Percentiles rank a stretch among this genome's conserved stretches.
phyloP scores from a whole-genome alignment of 257 asterid genomes.

The Ajuga chamaepitys region DNA sequence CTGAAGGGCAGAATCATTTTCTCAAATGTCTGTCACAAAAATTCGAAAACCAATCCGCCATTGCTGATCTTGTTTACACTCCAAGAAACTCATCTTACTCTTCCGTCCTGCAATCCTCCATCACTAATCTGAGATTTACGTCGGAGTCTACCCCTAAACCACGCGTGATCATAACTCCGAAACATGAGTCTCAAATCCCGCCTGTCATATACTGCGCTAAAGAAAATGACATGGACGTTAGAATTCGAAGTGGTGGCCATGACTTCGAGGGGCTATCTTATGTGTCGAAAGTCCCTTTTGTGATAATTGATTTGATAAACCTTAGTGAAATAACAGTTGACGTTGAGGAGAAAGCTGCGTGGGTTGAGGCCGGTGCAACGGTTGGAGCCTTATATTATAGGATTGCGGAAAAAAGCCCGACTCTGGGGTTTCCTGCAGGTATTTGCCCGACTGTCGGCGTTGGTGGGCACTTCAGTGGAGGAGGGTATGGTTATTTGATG shows the following conservation, averaged over 20 bases:
- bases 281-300: background rate
- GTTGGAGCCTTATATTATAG: background rate
- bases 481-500: background rate
- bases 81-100: background rate
- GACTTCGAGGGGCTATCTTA: slow-evolving; percentile 11
- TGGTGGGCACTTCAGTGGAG: slow-evolving; percentile 13
- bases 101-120: background rate
- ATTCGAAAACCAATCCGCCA: background rate
- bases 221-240: background rate
- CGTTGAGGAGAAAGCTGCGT: background rate
- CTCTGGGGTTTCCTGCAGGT: background rate
- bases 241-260: slow-evolving; percentile 12
- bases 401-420: background rate
- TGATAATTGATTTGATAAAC: slow-evolving; percentile 12
- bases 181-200: background rate
- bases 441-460: background rate
- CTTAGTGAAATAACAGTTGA: background rate
- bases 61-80: background rate
- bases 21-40: background rate
- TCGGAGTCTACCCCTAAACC: background rate
- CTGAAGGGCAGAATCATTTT: background rate
- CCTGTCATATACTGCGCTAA: background rate
- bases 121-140: background rate
- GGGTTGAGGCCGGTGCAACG: background rate
- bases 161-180: background rate